Conservation (phyloP, 129 eudicot species). For the Daucus carota region DH1_v3.0 NC_030384.2:31546501-31547000, state of each 20-base stretch:
- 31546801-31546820: neutral
- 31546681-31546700: conserved; percentile 31
- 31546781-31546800: neutral
- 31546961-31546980: neutral
- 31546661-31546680: conserved; percentile 68
- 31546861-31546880: neutral
- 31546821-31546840: neutral
- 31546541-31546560: neutral
- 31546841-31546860: neutral
- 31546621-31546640: conserved; percentile 99
- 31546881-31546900: neutral
- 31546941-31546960: neutral
- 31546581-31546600: conserved; percentile 86
- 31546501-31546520: neutral
- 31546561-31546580: neutral
- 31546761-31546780: neutral
- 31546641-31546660: conserved; percentile 91
- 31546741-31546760: conserved; percentile 41
- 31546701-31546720: conserved; percentile 33
- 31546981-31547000: neutral
- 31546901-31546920: neutral
- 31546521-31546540: neutral
- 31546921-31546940: neutral
- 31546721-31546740: conserved; percentile 67
- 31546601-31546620: conserved; percentile 99